These are phyloP conservation scores for Rosa hybrid DNA, from an alignment of 331 rosid species.

Conservation along the genomic window DNA sequence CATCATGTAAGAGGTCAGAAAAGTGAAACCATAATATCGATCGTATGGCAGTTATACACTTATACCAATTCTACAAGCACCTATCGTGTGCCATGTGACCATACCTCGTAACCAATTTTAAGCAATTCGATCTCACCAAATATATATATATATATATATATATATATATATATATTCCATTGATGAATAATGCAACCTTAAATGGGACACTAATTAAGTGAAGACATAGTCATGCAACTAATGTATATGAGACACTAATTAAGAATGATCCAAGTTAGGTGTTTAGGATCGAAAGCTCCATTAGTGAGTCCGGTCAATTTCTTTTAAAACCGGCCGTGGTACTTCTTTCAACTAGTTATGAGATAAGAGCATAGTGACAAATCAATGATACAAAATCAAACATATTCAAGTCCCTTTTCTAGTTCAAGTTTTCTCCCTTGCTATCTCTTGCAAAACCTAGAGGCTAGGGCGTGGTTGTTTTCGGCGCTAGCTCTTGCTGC, in stretches of 20 bases:
- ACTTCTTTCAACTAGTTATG: not conserved
- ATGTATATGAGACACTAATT: not conserved
- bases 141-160: not conserved
- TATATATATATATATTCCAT: not conserved
- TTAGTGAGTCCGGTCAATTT: not conserved
- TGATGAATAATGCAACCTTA: not conserved
- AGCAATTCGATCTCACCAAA: constrained; percentile 8
- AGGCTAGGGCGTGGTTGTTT: not conserved
- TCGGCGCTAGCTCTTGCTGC: too few species aligned
- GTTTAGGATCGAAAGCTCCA: constrained; percentile 21
- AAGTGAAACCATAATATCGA: not conserved
- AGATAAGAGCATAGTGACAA: constrained; percentile 1
- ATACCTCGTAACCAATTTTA: not conserved
- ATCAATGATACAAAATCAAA: not conserved
- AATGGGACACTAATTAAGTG: not conserved
- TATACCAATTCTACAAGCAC: constrained; percentile 10
- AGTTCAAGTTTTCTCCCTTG: too few species aligned
- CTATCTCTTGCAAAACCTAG: not conserved
- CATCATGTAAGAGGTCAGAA: not conserved
- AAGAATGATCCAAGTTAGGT: not conserved
- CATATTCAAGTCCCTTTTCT: not conserved
- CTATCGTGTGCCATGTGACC: constrained; percentile 11
- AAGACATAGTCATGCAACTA: not conserved
- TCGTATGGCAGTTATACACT: constrained; percentile 14
- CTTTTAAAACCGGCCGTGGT: constrained; percentile 16